Evolutionary conservation across 768 basidiomycete species (phyloP).

Genomic region (Leucogyrophana mollusca): DNA sequence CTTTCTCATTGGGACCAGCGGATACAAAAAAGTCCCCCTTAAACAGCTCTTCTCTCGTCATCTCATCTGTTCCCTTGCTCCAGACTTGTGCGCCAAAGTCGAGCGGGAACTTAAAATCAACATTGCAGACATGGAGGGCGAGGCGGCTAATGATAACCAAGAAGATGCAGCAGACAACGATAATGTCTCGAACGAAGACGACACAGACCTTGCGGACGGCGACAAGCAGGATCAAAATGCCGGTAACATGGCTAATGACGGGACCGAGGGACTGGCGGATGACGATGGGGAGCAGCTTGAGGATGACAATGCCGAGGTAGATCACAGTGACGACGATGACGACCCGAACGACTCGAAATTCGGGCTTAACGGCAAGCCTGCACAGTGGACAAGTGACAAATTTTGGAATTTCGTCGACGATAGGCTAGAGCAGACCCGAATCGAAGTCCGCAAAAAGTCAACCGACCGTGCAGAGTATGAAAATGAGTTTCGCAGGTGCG

Average conservation of each 20-base stretch:
- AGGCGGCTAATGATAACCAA: not conserved
- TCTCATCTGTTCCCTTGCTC: not conserved
- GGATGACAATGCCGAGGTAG: too few species aligned
- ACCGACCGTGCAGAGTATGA: not conserved
- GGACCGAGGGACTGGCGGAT: too few species aligned
- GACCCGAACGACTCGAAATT: too few species aligned
- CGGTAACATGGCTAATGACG: too few species aligned
- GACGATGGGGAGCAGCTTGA: too few species aligned
- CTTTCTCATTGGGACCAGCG: constrained; percentile 1
- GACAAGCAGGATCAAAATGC: too few species aligned
- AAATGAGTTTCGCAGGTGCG: not conserved
- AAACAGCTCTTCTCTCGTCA: not conserved
- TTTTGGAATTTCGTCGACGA: constrained; percentile 3
- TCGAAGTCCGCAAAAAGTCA: not conserved
- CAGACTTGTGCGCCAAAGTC: not conserved
- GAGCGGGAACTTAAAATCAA: not conserved
- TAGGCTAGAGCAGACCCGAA: not conserved
- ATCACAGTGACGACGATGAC: too few species aligned
- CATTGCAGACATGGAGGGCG: not conserved
- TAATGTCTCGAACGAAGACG: too few species aligned
- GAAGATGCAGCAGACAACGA: too few species aligned
- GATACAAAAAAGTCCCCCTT: not conserved
- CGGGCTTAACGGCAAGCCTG: too few species aligned
- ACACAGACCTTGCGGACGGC: too few species aligned
- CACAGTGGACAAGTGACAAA: not conserved